A percentile compares a stretch with the other conserved stretches of the same genome.
Conservation (phyloP, 2,329 filamentous ascomycete genomes). For the Fusarium sp. region DNA sequence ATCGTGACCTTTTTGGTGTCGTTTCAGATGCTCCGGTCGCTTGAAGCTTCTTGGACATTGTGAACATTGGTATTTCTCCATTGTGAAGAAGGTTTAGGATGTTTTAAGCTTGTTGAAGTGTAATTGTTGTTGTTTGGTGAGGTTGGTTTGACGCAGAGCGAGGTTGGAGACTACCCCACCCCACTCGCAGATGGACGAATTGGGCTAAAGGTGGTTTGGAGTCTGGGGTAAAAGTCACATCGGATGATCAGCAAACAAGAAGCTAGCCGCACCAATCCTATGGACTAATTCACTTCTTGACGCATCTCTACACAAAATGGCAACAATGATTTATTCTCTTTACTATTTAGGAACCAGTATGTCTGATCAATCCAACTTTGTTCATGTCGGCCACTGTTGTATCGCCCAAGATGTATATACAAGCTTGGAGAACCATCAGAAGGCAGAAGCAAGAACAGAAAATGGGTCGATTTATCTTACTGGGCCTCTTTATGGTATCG, state of each 20-base stretch:
- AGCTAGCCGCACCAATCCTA: not conserved
- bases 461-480: not conserved
- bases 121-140: not conserved
- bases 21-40: slow-evolving; percentile 35
- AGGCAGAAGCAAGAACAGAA: too few relatives aligned
- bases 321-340: not conserved
- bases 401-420: too few relatives aligned
- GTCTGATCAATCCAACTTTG: accelerated
- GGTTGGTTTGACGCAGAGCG: not conserved
- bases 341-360: accelerated
- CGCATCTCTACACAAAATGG: accelerated
- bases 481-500: not conserved
- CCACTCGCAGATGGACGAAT: not conserved
- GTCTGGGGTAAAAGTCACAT: not conserved
- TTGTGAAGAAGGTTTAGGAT: not conserved
- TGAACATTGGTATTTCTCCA: slow-evolving; percentile 30
- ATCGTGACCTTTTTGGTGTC: slow-evolving; percentile 35
- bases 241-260: not conserved
- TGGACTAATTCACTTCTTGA: too few relatives aligned
- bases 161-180: not conserved
- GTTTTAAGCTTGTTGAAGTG: not conserved
- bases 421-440: not conserved
- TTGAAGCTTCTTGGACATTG: slow-evolving; percentile 35
- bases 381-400: accelerated
- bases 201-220: not conserved